Percentiles rank a stretch among this genome's conserved stretches.
Conservation (phyloP, 106 monocot genomes). For the Cymbidium sinense region DNA sequence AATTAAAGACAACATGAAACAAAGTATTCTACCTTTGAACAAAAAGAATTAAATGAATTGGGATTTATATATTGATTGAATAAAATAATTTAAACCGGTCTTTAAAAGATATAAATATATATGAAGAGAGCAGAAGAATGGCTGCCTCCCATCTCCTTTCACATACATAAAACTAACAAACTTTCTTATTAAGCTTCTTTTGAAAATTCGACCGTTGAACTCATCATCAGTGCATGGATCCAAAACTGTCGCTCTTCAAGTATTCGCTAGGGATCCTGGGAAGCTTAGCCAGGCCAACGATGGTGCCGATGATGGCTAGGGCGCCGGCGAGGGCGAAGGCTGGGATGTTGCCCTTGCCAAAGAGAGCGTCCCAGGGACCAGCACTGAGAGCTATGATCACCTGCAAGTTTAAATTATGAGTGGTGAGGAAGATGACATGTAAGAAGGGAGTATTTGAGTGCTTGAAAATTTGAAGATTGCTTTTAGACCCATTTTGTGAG, state of each 20-base stretch:
- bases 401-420: slow-evolving; percentile 3
- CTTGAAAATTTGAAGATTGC: background rate
- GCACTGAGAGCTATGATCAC: slow-evolving; percentile 17
- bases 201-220: background rate
- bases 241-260: background rate
- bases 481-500: too few relatives aligned
- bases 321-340: slow-evolving; percentile 13
- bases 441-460: background rate
- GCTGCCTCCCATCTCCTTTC: background rate
- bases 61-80: background rate
- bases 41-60: too few relatives aligned
- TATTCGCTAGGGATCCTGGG: slow-evolving; percentile 6
- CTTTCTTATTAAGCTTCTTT: background rate
- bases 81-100: background rate
- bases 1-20: too few relatives aligned
- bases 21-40: too few relatives aligned
- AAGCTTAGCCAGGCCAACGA: slow-evolving; percentile 8
- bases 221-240: slow-evolving; percentile 9
- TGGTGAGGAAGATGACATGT: background rate
- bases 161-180: background rate
- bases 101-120: background rate
- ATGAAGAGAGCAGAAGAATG: background rate
- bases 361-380: slow-evolving; percentile 18
- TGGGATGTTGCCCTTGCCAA: slow-evolving; percentile 14
- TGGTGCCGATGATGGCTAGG: slow-evolving; percentile 3